A percentile compares a stretch with the other conserved stretches of the same genome.
phyloP scores from a whole-genome alignment of 108 stramenopile species.

The Pseudonitzschia delicatissima region DNA sequence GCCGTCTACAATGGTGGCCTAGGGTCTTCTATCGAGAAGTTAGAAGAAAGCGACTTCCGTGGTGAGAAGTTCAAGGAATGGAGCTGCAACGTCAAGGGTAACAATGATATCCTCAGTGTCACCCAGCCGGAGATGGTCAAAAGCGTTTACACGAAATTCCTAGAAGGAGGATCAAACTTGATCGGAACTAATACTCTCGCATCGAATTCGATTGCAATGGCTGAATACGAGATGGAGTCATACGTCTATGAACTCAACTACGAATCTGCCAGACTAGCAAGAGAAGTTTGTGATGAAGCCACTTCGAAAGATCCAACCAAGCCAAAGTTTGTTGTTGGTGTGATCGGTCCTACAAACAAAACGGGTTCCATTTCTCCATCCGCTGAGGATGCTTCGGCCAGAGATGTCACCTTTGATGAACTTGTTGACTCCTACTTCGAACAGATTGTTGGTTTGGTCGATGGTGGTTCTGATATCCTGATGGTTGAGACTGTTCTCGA shows the following conservation, averaged over 20 bases:
- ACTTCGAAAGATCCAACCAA: conserved; percentile 87
- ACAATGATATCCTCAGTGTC: conserved; percentile 94
- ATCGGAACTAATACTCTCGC: conserved; percentile 97
- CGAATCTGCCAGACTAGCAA: conserved; percentile 81
- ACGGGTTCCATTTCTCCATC: conserved; percentile 94
- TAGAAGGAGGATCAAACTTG: conserved; percentile 90
- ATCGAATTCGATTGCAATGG: conserved; percentile 94
- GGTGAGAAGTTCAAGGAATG: conserved; percentile 90
- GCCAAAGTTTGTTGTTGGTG: conserved; percentile 95
- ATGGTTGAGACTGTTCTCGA: conserved; percentile 98
- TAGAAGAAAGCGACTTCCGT: conserved; percentile 91
- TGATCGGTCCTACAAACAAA: conserved; percentile 94
- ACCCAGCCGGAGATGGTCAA: conserved; percentile 91
- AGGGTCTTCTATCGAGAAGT: conserved; percentile 98
- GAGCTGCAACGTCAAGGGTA: conserved; percentile 87
- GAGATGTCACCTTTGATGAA: conserved; percentile 97
- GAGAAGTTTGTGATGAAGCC: conserved; percentile 91
- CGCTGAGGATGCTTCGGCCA: conserved; percentile 86
- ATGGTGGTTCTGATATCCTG: conserved; percentile 91
- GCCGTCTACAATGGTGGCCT: conserved; percentile 96
- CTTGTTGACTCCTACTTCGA: conserved; percentile 93
- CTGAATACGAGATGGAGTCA: conserved; percentile 93
- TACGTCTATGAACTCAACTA: conserved; percentile 93
- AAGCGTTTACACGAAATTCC: conserved; percentile 87
- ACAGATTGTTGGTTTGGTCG: conserved; percentile 87